Evolutionary conservation across 192 early-diverging fungal species (phyloP), one percentile per base, ranked within the genome.

Genomic region (Backusella luteola): DNA sequence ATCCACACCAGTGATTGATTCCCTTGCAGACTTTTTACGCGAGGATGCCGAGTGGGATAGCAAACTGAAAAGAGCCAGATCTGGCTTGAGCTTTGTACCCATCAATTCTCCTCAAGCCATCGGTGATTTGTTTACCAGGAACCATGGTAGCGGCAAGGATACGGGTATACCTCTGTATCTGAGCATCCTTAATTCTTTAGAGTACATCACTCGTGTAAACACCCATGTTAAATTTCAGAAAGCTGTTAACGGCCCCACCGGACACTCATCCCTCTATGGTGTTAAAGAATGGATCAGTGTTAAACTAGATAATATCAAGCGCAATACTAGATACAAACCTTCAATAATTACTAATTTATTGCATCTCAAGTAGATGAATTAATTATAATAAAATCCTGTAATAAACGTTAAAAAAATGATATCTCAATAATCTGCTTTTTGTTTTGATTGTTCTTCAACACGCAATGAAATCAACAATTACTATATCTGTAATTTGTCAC

Each of bases 21-120:
- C 73, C n/a, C 9, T 56, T 17, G 41, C 42, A 0, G 35, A 59
- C 2, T 72, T 81, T n/a, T 36, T 81, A 36, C 7, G n/a, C 0
- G 73, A 81, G 46, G 80, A 81, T 34, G 74, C 78, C 0, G 34
- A 34, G 12, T 81, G 80, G 80, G 80, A 81, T 36, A 67, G 71
- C 0, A 21, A 35, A 2, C 53, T 81, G 52, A 56, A 66, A 14
- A 73, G 59, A 23, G 72, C 73, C n/a, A 42, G 73, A 21, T 41
- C 23, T n/a, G 76, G 76, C 0, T 4, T 44, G 3, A 75, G 46
- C 6, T 79, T 75, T 34, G 17, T 76, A 32, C 74, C 74, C 2
- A 15, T 41, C 35, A 66, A 34, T 11, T 21, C 34, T 9, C 44
- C 69, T 17, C 34, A 19, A 3, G 3, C 56, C 1, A 1, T 26